Percentiles rank a stretch among this genome's conserved stretches.
Conservation (phyloP, 257 asterid genomes). For the Eustoma russellianum region DNA sequence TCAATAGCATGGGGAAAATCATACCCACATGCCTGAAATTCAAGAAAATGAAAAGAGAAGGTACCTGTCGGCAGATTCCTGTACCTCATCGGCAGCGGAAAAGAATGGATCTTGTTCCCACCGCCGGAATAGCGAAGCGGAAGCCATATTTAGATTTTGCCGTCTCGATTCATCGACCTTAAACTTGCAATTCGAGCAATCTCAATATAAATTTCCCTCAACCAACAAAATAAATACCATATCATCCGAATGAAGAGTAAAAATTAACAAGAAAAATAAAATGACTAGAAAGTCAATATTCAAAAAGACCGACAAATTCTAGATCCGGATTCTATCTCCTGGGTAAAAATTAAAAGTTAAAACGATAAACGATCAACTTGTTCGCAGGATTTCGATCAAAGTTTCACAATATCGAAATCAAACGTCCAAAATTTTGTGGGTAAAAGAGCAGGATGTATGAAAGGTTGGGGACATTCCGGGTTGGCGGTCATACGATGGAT, state of each 20-base stretch:
- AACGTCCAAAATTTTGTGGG: no score
- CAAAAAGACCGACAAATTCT: no score
- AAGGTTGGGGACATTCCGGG: no score
- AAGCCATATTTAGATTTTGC: not conserved
- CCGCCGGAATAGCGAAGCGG: slow-evolving; percentile 57
- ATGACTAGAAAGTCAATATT: not conserved
- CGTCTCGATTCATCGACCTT: not conserved
- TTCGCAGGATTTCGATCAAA: no score
- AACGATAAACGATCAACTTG: no score
- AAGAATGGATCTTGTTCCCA: slow-evolving; percentile 97
- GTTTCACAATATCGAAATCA: no score
- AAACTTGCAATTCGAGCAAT: not conserved
- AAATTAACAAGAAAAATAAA: not conserved
- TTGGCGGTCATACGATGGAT: no score
- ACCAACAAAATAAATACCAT: not conserved
- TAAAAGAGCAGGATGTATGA: no score
- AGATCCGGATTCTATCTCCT: no score
- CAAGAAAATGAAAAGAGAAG: not conserved
- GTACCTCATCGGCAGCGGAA: slow-evolving; percentile 93
- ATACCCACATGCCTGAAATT: not conserved
- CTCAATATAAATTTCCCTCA: not conserved
- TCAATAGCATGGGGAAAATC: not conserved
- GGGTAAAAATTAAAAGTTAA: no score
- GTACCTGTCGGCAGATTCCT: slow-evolving; percentile 91
- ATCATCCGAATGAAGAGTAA: no score